Evolutionary conservation across 202 grass and related monocot species (phyloP).

Genomic region (Sporobolus alterniflorus): DNA sequence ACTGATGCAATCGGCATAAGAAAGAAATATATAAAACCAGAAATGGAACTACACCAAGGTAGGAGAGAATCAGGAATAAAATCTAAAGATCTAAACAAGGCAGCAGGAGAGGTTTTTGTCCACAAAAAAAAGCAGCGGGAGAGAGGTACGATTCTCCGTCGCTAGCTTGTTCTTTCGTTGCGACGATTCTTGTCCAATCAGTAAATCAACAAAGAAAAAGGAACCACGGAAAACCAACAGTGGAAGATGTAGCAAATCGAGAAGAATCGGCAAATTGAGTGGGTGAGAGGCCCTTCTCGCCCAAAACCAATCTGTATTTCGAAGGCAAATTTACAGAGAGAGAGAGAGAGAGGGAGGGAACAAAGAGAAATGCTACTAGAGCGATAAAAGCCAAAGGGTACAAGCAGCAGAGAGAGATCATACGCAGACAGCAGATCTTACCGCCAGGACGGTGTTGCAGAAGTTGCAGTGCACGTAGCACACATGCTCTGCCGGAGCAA

Average conservation of each 20-base stretch:
- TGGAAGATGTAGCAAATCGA: not conserved
- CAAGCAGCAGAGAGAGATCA: not conserved
- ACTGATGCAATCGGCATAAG: not conserved
- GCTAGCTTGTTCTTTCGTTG: not conserved
- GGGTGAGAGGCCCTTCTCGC: not conserved
- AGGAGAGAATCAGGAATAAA: not conserved
- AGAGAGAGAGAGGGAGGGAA: not conserved
- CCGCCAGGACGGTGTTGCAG: constrained; percentile 97
- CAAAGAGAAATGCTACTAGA: not conserved
- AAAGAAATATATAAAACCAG: not conserved
- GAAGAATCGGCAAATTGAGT: not conserved
- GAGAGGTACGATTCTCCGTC: not conserved
- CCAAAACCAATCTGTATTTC: not conserved
- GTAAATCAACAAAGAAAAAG: not conserved
- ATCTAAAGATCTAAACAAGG: constrained; percentile 1
- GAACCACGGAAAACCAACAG: not conserved
- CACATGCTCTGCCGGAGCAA: constrained; percentile 64
- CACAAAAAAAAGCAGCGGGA: too few relatives aligned
- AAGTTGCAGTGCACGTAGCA: constrained; percentile 96
- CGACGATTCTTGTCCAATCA: constrained; percentile 17
- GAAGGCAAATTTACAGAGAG: constrained; percentile 17
- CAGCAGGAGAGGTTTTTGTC: not conserved
- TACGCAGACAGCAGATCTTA: constrained; percentile 46
- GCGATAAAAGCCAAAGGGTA: not conserved
- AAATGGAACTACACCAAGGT: not conserved